A percentile compares a stretch with the other conserved stretches of the same genome.
phyloP scores from a whole-genome alignment of 106 monocot species.

The Dactylorhiza incarnata region DNA sequence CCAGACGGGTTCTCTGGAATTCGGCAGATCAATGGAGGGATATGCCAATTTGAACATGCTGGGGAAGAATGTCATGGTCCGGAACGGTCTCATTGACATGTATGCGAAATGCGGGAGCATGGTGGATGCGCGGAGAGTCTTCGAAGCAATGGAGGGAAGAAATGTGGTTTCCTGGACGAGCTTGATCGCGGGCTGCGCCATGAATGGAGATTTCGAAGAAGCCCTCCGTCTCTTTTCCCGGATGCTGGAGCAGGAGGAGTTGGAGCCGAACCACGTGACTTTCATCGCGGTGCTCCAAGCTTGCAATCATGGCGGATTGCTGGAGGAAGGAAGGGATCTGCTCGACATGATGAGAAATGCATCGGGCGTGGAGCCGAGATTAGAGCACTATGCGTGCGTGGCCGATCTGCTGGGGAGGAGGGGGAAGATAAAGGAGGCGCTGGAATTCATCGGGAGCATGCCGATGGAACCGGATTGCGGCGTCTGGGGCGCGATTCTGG shows the following conservation, averaged over 20 bases:
- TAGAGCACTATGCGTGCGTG: constrained; percentile 43
- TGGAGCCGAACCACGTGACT: constrained; percentile 33
- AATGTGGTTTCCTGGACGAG: constrained; percentile 36
- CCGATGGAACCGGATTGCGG: constrained; percentile 30
- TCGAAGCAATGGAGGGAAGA: constrained; percentile 20
- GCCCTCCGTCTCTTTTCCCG: constrained; percentile 27
- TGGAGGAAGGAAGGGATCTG: constrained; percentile 20
- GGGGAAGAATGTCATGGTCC: constrained; percentile 10
- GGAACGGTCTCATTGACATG: constrained; percentile 36
- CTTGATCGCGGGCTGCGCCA: constrained; percentile 32
- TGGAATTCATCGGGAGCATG: constrained; percentile 21
- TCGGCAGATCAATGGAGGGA: constrained; percentile 21
- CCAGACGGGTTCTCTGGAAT: constrained; percentile 23
- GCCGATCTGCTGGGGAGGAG: constrained; percentile 33
- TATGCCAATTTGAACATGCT: constrained; percentile 18
- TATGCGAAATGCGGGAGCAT: constrained; percentile 38
- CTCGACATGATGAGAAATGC: constrained; percentile 25
- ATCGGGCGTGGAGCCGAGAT: constrained; percentile 18
- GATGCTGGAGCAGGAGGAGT: constrained; percentile 12
- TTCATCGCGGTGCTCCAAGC: constrained; percentile 39
- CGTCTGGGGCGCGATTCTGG: constrained; percentile 29
- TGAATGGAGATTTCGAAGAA: constrained; percentile 23
- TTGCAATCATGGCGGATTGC: constrained; percentile 37
- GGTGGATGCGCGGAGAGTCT: constrained; percentile 19
- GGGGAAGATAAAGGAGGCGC: constrained; percentile 23